These are phyloP conservation scores for Cyclostephanos tholiformis DNA, from an alignment of 108 stramenopile species.

Conservation along the genomic window DNA sequence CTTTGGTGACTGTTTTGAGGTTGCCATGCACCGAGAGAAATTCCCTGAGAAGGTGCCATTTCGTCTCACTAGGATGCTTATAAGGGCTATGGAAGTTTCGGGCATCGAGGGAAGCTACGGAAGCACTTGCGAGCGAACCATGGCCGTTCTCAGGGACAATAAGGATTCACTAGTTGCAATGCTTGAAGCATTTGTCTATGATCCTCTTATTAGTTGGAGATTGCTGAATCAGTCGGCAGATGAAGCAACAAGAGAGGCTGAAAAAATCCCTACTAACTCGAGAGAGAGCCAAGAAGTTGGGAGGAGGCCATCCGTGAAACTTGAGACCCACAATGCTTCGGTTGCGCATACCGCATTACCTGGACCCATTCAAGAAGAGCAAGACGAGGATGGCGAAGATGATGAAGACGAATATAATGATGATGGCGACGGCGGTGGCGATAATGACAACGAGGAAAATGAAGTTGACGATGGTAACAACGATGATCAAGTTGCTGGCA, in stretches of 20 bases:
- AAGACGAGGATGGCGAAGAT: slow-evolving; percentile 56
- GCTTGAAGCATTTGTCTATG: slow-evolving; percentile 99
- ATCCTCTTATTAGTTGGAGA: slow-evolving; percentile 99
- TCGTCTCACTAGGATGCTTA: slow-evolving; percentile 99
- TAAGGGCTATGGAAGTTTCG: slow-evolving; percentile 98
- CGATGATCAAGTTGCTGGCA: slow-evolving; percentile 6
- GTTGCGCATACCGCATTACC: slow-evolving; percentile 24
- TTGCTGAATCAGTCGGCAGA: slow-evolving; percentile 64
- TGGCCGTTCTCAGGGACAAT: slow-evolving; percentile 95
- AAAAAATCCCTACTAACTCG: slow-evolving; percentile 5
- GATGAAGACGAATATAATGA: slow-evolving; percentile 42
- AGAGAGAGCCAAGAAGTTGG: slow-evolving; percentile 5
- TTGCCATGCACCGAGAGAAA: slow-evolving; percentile 98
- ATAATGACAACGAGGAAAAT: slow-evolving; percentile 3
- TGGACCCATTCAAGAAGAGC: slow-evolving; percentile 45
- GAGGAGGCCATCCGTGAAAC: neutral
- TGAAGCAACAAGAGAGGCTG: slow-evolving; percentile 27
- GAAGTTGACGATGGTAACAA: neutral
- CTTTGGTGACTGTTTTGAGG: slow-evolving; percentile 96
- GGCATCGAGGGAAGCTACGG: slow-evolving; percentile 98
- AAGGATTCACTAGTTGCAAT: slow-evolving; percentile 96
- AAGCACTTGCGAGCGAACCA: slow-evolving; percentile 95
- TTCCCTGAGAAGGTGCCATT: slow-evolving; percentile 99
- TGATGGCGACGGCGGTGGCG: neutral
- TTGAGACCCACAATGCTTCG: slow-evolving; percentile 13